phyloP scores from a whole-genome alignment of 306 rosid species.

The Cicer yamashitae region DNA sequence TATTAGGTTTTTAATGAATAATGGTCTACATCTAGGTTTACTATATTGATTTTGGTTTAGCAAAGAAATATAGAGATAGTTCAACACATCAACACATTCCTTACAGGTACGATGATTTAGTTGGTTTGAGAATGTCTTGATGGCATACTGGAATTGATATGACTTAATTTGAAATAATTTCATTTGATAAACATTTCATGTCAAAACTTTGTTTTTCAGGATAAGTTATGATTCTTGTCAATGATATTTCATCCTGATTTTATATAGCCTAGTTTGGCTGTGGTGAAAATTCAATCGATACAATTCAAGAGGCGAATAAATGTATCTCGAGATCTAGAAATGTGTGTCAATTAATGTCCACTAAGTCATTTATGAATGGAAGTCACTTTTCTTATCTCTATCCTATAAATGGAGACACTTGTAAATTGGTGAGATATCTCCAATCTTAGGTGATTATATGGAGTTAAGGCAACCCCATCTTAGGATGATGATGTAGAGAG shows the following conservation, averaged over 20 bases:
- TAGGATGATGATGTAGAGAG: too few relatives aligned
- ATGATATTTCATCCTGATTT: not conserved
- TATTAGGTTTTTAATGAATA: constrained; percentile 35
- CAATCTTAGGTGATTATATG: too few relatives aligned
- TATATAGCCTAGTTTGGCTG: constrained; percentile 8
- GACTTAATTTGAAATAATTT: not conserved
- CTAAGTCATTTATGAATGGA: too few relatives aligned
- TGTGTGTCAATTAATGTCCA: too few relatives aligned
- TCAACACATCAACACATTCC: constrained; percentile 95
- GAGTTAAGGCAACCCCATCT: too few relatives aligned
- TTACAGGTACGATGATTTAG: constrained; percentile 70
- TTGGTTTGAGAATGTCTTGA: constrained; percentile 3
- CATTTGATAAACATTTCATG: constrained; percentile 5
- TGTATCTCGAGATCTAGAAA: too few relatives aligned
- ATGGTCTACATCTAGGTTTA: constrained; percentile 58
- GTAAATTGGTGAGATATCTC: too few relatives aligned
- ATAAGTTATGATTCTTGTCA: constrained; percentile 24
- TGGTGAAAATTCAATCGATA: too few relatives aligned
- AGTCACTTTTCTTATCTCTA: too few relatives aligned
- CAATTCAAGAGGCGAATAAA: too few relatives aligned
- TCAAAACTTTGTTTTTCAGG: constrained; percentile 2
- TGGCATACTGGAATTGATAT: constrained; percentile 30
- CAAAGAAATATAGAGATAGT: constrained; percentile 92
- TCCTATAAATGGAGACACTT: too few relatives aligned
- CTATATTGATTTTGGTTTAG: constrained; percentile 91